Evolutionary conservation across 176 grass and related monocot species (phyloP).

Genomic region (Urochloa ruziziensis): DNA sequence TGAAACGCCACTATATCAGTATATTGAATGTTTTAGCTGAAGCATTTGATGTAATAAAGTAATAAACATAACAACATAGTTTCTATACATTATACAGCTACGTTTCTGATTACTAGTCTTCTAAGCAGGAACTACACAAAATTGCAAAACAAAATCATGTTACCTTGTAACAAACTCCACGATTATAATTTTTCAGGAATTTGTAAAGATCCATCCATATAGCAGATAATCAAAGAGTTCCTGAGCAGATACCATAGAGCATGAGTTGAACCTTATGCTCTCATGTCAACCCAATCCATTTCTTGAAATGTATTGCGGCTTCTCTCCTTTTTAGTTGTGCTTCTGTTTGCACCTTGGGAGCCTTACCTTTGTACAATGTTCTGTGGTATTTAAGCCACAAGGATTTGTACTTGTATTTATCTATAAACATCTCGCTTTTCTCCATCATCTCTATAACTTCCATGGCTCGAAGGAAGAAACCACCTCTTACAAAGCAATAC

Average conservation of each 20-base stretch:
- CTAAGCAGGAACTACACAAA: neutral
- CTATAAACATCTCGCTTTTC: conserved; percentile 68
- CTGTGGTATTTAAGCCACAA: conserved; percentile 95
- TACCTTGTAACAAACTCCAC: conserved; percentile 3
- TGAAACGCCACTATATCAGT: neutral
- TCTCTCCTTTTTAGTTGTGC: conserved; percentile 84
- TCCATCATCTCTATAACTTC: conserved; percentile 93
- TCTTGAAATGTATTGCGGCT: conserved; percentile 73
- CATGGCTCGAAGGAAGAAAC: conserved; percentile 93
- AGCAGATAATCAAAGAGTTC: neutral
- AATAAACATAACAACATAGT: neutral
- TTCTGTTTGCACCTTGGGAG: conserved; percentile 80
- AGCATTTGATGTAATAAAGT: neutral
- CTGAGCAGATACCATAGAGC: neutral
- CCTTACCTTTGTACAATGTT: conserved; percentile 75
- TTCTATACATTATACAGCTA: conserved; percentile 2
- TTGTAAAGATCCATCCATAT: conserved; percentile 10
- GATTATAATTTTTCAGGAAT: neutral
- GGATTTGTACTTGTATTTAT: conserved; percentile 91
- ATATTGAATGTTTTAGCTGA: neutral
- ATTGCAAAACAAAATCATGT: neutral
- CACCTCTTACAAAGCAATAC: conserved; percentile 97
- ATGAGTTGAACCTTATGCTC: neutral
- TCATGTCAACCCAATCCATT: conserved; percentile 89
- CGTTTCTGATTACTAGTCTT: neutral